phyloP scores from a whole-genome alignment of 2,329 filamentous ascomycete genomes.

The Nigrograna mackinnonii region DNA sequence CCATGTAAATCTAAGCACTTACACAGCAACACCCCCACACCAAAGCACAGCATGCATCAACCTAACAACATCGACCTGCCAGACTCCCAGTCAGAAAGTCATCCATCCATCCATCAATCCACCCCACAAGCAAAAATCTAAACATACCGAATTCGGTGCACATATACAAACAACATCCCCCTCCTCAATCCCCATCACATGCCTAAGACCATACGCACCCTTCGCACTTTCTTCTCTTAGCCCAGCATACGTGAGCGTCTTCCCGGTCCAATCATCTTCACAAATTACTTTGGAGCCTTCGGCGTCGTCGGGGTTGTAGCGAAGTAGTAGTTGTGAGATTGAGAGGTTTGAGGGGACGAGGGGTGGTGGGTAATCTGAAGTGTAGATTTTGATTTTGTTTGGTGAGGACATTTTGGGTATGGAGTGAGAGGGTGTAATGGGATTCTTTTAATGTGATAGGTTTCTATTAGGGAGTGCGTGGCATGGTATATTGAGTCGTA shows the following conservation, averaged over 20 bases:
- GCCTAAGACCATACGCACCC: constrained; percentile 12
- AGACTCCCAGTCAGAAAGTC: too few relatives aligned
- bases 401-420: too few relatives aligned
- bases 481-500: too few relatives aligned
- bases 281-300: constrained; percentile 15
- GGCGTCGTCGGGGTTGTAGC: constrained; percentile 19
- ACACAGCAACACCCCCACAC: constrained; percentile 18
- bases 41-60: constrained; percentile 22
- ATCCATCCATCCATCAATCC: too few relatives aligned
- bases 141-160: constrained; percentile 16
- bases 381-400: too few relatives aligned
- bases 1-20: neutral
- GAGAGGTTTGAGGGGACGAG: constrained; percentile 16
- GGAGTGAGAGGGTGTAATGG: too few relatives aligned
- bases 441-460: too few relatives aligned
- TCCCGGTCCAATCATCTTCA: constrained; percentile 21
- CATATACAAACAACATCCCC: constrained; percentile 19
- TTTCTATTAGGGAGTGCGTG: too few relatives aligned
- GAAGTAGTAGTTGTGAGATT: constrained; percentile 17
- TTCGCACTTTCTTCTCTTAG: constrained; percentile 10
- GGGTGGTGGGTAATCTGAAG: constrained; percentile 16
- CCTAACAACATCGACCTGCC: constrained; percentile 16
- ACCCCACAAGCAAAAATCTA: neutral
- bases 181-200: constrained; percentile 9
- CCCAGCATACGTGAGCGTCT: constrained; percentile 16